Evolutionary conservation across 2,329 filamentous ascomycete genomes (phyloP).

Genomic region (Paraphoma sp.): DNA sequence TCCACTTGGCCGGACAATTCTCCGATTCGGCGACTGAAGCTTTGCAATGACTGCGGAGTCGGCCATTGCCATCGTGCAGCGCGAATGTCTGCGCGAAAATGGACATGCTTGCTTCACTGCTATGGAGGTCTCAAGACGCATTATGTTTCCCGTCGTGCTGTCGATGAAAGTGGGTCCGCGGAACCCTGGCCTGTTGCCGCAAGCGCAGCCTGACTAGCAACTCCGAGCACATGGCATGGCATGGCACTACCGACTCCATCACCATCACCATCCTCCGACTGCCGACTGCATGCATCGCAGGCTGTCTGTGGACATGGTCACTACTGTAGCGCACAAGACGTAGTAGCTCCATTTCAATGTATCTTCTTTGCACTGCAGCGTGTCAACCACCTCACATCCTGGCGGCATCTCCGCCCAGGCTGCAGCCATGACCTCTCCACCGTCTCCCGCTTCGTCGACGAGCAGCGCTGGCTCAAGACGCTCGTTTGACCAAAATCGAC

Average conservation of each 20-base stretch:
- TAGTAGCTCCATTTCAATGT: neutral
- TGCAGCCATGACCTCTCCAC: slow-evolving; percentile 44
- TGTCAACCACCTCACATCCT: too few relatives aligned
- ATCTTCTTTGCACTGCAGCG: too few relatives aligned
- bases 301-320: neutral
- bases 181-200: neutral
- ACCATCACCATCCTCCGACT: too few relatives aligned
- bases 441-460: slow-evolving; percentile 50
- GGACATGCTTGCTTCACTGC: too few relatives aligned
- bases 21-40: neutral
- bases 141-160: neutral
- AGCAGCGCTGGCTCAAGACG: slow-evolving; percentile 42
- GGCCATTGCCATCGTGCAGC: too few relatives aligned
- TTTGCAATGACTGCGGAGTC: neutral
- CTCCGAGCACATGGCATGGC: neutral
- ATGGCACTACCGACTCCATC: too few relatives aligned
- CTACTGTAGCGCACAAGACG: neutral
- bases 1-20: neutral
- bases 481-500: slow-evolving; percentile 39
- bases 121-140: too few relatives aligned
- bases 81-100: too few relatives aligned
- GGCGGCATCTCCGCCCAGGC: neutral
- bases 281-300: too few relatives aligned
- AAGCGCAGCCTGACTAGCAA: neutral
- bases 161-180: neutral